Evolutionary conservation across 2,329 filamentous ascomycete species (phyloP).

Genomic region (Monilinia vaccinii-corymbosi): DNA sequence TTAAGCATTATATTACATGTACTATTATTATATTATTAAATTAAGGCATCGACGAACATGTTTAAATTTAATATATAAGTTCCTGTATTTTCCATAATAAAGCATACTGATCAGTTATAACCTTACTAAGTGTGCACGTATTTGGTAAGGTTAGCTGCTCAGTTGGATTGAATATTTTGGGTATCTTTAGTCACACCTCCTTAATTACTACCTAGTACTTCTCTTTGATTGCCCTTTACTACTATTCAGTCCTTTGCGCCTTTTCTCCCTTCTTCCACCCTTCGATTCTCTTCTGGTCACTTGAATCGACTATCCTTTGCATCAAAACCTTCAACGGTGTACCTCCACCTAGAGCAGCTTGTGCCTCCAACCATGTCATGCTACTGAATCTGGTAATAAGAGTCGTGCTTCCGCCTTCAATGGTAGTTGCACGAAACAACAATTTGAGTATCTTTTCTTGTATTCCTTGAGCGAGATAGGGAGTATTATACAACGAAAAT

Average conservation of each 20-base stretch:
- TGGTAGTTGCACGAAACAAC: slow-evolving; percentile 56
- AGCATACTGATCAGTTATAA: too few species aligned
- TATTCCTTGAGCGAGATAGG: slow-evolving; percentile 44
- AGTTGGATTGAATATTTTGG: slow-evolving; percentile 11
- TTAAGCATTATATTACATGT: too few species aligned
- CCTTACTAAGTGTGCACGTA: too few species aligned
- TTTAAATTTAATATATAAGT: too few species aligned
- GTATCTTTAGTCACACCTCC: slow-evolving; percentile 17
- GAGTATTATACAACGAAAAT: slow-evolving; percentile 58
- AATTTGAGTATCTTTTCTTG: slow-evolving; percentile 53
- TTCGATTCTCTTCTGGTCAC: slow-evolving; percentile 55
- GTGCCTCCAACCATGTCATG: slow-evolving; percentile 64
- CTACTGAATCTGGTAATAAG: slow-evolving; percentile 68
- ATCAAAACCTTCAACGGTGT: slow-evolving; percentile 46
- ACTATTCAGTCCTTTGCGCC: slow-evolving; percentile 23
- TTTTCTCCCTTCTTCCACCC: slow-evolving; percentile 49
- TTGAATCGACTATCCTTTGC: slow-evolving; percentile 51
- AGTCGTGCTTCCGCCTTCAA: slow-evolving; percentile 69
- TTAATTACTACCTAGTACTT: slow-evolving; percentile 16
- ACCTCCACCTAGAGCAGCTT: slow-evolving; percentile 39
- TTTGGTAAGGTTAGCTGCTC: not conserved
- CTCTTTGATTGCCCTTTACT: not conserved
- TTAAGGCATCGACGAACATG: too few species aligned
- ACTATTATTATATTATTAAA: too few species aligned
- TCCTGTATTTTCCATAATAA: too few species aligned